Evolutionary conservation across 495 filamentous ascomycete species (phyloP), one percentile per base, ranked within the genome.

Genomic region (Xylaria intraflava): DNA sequence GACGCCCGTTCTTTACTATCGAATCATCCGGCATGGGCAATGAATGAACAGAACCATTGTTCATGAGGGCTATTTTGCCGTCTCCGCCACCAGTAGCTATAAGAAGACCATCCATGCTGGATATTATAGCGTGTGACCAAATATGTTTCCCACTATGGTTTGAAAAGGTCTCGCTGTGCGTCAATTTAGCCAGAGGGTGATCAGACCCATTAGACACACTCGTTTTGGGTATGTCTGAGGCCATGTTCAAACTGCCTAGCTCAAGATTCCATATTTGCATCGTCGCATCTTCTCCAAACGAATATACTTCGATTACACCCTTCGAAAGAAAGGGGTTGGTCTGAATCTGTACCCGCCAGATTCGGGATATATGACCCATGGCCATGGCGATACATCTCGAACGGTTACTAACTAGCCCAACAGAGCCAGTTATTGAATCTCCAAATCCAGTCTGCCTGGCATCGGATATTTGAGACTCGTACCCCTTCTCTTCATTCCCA

Each of bases 71-170:
- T 23, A 82, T 68, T 54, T 79, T 72, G 11, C 90, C 87, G 72
- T 98, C 93, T 17, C 86, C 83, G n/a, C 89, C 93, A 2, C 92
- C 93, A 36, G 87, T 92, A n/a, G 83, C 82, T 54, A 94, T 64
- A 2, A 65, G 49, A 10, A 59, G 64, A 6, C 66, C 54, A 26
- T 62, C 53, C 7, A 57, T 56, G 6, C 46, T 49, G 12, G 30
- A 57, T n/a, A 58, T 56, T 8, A 86, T 62, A 10, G 80, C 82
- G 23, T 81, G 68, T 1, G 89, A 84, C 90, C 90, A 96, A n/a
- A 96, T 83, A 62, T 96, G 88, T 66, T 96, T 97, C 26, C 93
- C 92, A 26, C 69, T 73, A 63, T 98, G 93, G 43, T 78, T 81
- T 16, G 73, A 69, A 33, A 77, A 76, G 11, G 77, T 81, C 2